These are phyloP conservation scores for Sanghuangporus baumii DNA, from an alignment of 1,284 basidiomycete genomes.

Conservation along the genomic window DNA sequence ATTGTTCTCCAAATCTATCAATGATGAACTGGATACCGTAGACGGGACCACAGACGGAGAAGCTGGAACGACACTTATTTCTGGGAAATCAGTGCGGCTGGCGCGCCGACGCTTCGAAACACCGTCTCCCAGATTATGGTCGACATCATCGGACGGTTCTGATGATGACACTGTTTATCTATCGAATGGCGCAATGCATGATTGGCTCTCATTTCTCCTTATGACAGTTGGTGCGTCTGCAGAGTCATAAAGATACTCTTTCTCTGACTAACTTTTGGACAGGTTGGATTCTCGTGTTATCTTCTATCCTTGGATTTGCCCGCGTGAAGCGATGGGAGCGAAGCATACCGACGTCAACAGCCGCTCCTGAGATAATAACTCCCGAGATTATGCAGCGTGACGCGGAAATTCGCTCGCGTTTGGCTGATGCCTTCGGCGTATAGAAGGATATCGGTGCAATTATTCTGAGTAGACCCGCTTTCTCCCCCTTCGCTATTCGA, in stretches of 20 bases:
- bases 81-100: constrained; percentile 8
- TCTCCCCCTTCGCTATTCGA: too few relatives aligned
- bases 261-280: not conserved
- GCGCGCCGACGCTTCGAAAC: not conserved
- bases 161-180: constrained; percentile 1
- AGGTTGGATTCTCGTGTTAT: constrained; percentile 88
- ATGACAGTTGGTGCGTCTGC: constrained; percentile 71
- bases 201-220: constrained; percentile 87
- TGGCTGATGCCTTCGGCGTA: constrained; percentile 43
- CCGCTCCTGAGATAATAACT: constrained; percentile 27
- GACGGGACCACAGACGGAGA: constrained; percentile 13
- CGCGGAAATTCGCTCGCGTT: constrained; percentile 37
- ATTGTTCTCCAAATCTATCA: constrained; percentile 44
- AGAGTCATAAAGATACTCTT: constrained; percentile 3
- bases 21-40: constrained; percentile 2
- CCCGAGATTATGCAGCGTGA: constrained; percentile 44
- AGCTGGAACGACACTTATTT: not conserved
- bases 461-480: too few relatives aligned
- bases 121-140: constrained; percentile 3
- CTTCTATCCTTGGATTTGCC: constrained; percentile 77
- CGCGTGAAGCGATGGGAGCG: constrained; percentile 78
- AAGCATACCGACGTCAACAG: constrained; percentile 40
- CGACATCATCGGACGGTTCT: not conserved
- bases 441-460: not conserved
- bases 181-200: constrained; percentile 37